Base-by-base conservation (phyloP, 2,329 filamentous ascomycete genomes). In the Penicillium oxalicum region DNA sequence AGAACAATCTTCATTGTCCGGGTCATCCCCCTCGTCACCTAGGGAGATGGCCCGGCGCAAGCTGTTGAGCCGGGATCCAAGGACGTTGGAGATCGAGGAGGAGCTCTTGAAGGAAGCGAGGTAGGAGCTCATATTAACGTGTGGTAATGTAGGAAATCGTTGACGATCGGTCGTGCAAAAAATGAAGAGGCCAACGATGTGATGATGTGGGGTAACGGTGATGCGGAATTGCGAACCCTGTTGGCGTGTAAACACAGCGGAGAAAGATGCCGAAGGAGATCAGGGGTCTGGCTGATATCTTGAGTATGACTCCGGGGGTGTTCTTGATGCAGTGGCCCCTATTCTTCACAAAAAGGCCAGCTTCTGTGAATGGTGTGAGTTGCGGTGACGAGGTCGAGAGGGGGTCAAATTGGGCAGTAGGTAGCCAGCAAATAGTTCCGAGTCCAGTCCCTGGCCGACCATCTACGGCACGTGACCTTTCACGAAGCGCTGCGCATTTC, bases 1-100 rank as follows among this genome's bases (percentile, higher is more conserved):
- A 2, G 90, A 94, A 73, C 95, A 89, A 73, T 97, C 91, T 71
- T 94, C 73, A 52, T 73, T 67, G 36, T 74, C 72, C 2, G 72
- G 69, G 57, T 72, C 70, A 54, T 72, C 70, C 34, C 84, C 62
- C 53, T 72, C 70, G 48, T 72, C 69, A 51, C 68, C 66, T 9
- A 67, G 61, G 27, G 66, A 67, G 56, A 72, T 70, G 37, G 68
- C 68, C 26, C 70, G 77, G 35, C 79, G 78, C 47, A 83, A 71
- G 40, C 75, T 75, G 65, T 75, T 80, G 68, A 82, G 80, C 45
- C 77, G 75, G 39, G 78, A 64, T 71, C 81, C 56, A 67, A 82
- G 57, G 18, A 46, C 56, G 69, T 75, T 61, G 70, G 81, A 70
- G 74, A 79, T 67, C 25, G 68, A 66, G 24, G 63, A 61, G 2